Evolutionary conservation across 257 asterid genomes (phyloP), one percentile per base, ranked within the genome.

Genomic region (Pogostemon cablin): DNA sequence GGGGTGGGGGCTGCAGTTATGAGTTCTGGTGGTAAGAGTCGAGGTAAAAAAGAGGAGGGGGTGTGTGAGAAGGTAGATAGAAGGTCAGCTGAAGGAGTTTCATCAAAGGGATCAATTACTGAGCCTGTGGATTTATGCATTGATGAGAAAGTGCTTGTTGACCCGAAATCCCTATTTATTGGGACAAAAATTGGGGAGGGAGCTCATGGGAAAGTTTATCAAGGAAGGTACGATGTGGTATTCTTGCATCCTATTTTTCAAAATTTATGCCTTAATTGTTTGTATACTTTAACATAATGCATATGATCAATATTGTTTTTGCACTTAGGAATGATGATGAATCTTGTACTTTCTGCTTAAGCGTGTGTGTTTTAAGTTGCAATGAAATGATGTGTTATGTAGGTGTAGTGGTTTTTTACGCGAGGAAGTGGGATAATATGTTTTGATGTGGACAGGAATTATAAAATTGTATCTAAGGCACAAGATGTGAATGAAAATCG

Each of bases 161-260:
- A 93, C 77, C 97, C 98, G 5, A 93, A 82, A 73, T 78, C 88
- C 62, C 82, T 93, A 11, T 93, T 84, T 80, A 90, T 93, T 57
- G 98, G 95, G 70, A 77, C 91, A 0, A 90, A 93, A 82, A 84
- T 93, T 61, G 98, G 98, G 0, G 95, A 93, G 79, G 98, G 98
- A 55, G 98, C 98, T 85, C 98, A 93, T 82, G 98, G 97, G 6
- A 93, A 93, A 79, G 98, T 93, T 74, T 93, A 87, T 77, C 88
- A 90, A 81, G 98, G 98, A 81, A 93, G 97, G 98, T 92, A 15
- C 35, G 88, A 25, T 83, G 4, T 72, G 64, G 2, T 11, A 54
- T 53, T 66, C 57, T 50, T 77, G 71, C 44, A 60, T 56, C 58
- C n/a, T 37, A n/a, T 48, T 39, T 56, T 48, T 55, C 7, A 5